Conservation (phyloP, 805 yeast species). For the Lipomyces sp. region DNA sequence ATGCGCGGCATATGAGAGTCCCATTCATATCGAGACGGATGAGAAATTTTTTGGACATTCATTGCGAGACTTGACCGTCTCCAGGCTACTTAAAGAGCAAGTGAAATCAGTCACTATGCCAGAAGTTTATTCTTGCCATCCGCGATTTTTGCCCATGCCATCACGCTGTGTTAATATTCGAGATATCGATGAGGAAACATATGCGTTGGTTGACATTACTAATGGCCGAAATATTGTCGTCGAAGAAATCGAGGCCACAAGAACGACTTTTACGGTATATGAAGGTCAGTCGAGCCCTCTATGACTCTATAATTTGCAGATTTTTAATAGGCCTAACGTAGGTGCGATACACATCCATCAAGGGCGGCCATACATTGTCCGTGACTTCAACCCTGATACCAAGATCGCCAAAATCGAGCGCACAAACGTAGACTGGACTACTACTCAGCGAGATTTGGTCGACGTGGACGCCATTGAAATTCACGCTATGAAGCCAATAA, state of each 20-base stretch:
- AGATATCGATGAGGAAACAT: slow-evolving; percentile 79
- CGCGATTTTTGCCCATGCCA: slow-evolving; percentile 80
- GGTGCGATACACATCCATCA: slow-evolving; percentile 96
- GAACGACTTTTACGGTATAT: slow-evolving; percentile 88
- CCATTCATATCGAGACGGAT: slow-evolving; percentile 63
- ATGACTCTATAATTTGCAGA: slow-evolving; percentile 35
- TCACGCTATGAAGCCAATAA: slow-evolving; percentile 36
- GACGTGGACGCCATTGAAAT: slow-evolving; percentile 78
- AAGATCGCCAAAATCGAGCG: slow-evolving; percentile 81
- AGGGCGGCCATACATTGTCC: slow-evolving; percentile 85
- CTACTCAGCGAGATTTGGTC: slow-evolving; percentile 88
- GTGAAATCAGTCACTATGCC: slow-evolving; percentile 47
- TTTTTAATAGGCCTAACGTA: slow-evolving; percentile 37
- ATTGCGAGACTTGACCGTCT: slow-evolving; percentile 46
- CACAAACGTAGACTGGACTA: slow-evolving; percentile 92
- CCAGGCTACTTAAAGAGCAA: slow-evolving; percentile 30
- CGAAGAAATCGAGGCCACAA: slow-evolving; percentile 85
- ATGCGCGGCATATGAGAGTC: slow-evolving; percentile 90
- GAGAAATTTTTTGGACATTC: slow-evolving; percentile 58
- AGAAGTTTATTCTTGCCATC: slow-evolving; percentile 55
- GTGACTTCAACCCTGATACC: slow-evolving; percentile 80
- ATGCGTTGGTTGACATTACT: slow-evolving; percentile 89
- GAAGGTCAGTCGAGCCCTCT: slow-evolving; percentile 45
- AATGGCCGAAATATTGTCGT: slow-evolving; percentile 74
- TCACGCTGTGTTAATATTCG: slow-evolving; percentile 74